Evolutionary conservation across 148 eudicot genomes (phyloP), one percentile per base, ranked within the genome.

Genomic region (Silene uniflora): DNA sequence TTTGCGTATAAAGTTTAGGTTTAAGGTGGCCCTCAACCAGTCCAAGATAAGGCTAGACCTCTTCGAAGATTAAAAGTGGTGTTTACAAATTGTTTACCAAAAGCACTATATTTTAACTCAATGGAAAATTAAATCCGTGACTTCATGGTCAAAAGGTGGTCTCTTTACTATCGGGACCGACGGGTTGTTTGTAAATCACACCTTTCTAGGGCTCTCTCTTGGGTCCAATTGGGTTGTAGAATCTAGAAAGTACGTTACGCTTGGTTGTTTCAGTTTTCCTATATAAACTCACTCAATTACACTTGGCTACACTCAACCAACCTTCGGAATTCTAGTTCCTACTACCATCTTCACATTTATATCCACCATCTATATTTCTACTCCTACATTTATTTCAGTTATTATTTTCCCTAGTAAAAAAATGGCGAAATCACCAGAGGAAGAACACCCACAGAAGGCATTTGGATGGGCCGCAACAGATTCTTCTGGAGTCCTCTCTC

Each of bases 391-490:
- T 39, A 39, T 39, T 39, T 39, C 44, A 39, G 8, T 39, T 39
- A 39, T 2, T 29, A 29, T 29, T 29, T 29, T 29, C 4, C 4
- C 4, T 29, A 7, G 61, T 22, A 25, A 24, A 27, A 35, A 64
- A 75, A 72, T 76, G 76, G 79, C 72, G 6, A 73, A 47, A 58
- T 55, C 62, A 35, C 27, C 71, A 42, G 84, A 77, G n/a, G 60
- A 81, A 22, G 79, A 76, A 46, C 85, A 82, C 71, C 81, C 80
- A 55, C 76, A 67, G 35, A 80, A 72, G 80, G 85, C 83, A 0
- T 77, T 82, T 21, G 85, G 88, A 66, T 85, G 88, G 88, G 88
- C 88, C 23, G 85, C 88, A 12, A 71, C 67, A 21, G 85, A 85
- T 25, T 1, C 85, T 25, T 82, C 88, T 39, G 88, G 85, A 0